phyloP scores from a whole-genome alignment of 352 stramenopile genomes.

The Phytophthora citricola region DNA sequence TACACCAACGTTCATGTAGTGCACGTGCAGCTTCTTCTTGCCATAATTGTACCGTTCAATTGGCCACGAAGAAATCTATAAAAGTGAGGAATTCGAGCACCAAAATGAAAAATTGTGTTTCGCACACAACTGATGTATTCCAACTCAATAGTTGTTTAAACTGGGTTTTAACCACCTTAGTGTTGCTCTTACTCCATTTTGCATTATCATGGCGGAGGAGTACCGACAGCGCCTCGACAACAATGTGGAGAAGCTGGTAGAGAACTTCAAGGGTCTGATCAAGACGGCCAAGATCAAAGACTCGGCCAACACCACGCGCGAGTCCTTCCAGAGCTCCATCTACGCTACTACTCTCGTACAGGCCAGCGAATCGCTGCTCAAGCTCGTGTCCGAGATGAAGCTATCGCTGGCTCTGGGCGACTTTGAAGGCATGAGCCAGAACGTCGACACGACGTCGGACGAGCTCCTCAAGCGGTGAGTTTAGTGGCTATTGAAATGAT shows the following conservation, averaged over 20 bases:
- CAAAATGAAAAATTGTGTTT: background rate
- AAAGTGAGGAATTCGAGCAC: too few relatives aligned
- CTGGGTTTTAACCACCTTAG: too few relatives aligned
- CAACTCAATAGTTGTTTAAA: background rate
- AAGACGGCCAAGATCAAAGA: conserved; percentile 87
- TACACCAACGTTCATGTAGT: too few relatives aligned
- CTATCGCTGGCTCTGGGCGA: conserved; percentile 77
- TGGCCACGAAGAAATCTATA: too few relatives aligned
- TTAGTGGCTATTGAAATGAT: background rate
- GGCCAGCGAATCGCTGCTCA: conserved; percentile 81
- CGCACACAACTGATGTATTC: background rate
- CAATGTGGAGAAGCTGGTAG: conserved; percentile 89
- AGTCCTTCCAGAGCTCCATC: conserved; percentile 84
- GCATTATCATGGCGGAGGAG: conserved; percentile 74
- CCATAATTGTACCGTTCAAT: too few relatives aligned
- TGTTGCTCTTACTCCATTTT: background rate
- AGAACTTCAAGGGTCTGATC: conserved; percentile 88
- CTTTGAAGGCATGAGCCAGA: conserved; percentile 89
- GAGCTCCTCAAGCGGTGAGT: conserved; percentile 71
- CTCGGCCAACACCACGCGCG: conserved; percentile 78
- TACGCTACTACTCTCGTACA: conserved; percentile 85
- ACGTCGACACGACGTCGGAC: conserved; percentile 74
- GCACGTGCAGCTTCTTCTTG: too few relatives aligned
- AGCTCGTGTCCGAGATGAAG: conserved; percentile 86
- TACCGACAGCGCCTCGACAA: conserved; percentile 88